A percentile compares a stretch with the other conserved stretches of the same genome.
Evolutionary conservation across 305 asterid species (phyloP).

Genomic region (Fraxinus albicans): DNA sequence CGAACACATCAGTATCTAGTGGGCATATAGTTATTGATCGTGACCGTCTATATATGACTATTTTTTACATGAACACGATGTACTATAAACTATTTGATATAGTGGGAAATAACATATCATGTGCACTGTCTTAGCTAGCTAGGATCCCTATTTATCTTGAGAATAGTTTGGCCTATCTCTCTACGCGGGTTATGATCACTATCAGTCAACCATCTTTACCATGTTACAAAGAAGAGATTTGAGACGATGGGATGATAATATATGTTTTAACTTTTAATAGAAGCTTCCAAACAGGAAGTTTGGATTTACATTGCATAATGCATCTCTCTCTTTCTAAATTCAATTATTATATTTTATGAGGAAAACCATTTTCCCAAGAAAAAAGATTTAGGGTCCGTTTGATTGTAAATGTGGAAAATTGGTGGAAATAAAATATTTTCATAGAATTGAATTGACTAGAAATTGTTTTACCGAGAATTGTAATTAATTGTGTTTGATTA

Average conservation of each 20-base stretch:
- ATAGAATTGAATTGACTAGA: no score
- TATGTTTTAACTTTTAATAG: slow-evolving; percentile 11
- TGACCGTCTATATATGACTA: not conserved
- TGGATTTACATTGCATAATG: not conserved
- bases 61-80: not conserved
- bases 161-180: slow-evolving; percentile 25
- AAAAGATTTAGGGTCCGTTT: not conserved
- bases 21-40: not conserved
- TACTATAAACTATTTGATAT: not conserved
- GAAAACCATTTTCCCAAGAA: not conserved
- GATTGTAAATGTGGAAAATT: no score
- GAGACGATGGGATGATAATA: not conserved
- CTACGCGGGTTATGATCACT: slow-evolving; percentile 28
- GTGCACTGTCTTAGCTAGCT: slow-evolving; percentile 42
- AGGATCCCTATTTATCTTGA: slow-evolving; percentile 33
- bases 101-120: slow-evolving; percentile 32
- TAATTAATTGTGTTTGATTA: no score
- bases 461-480: no score
- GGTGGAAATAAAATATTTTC: no score
- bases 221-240: slow-evolving; percentile 3
- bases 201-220: slow-evolving; percentile 22
- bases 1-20: not conserved
- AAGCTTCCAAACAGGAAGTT: slow-evolving; percentile 30
- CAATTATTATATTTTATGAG: not conserved
- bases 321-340: not conserved